Conservation (phyloP, 2,329 filamentous ascomycete species). For the Phyllosticta capitalensis region DNA sequence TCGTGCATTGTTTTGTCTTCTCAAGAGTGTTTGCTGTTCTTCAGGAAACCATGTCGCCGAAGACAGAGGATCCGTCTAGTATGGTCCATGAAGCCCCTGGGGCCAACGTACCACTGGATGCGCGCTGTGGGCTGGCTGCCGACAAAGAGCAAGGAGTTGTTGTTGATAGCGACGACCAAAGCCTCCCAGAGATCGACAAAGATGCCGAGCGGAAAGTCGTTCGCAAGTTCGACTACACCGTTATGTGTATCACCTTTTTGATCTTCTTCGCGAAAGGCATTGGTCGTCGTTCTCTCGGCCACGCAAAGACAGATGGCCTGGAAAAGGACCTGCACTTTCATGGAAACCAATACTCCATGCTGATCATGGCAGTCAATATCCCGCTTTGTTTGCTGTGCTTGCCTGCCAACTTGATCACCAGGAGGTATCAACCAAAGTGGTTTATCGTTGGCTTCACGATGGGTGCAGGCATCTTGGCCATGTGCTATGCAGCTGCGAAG, state of each 20-base stretch:
- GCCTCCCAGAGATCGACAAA: background rate
- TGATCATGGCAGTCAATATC: slow-evolving; percentile 27
- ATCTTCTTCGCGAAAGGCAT: slow-evolving; percentile 13
- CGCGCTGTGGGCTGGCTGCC: too few species aligned
- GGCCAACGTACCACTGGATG: too few species aligned
- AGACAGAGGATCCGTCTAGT: too few species aligned
- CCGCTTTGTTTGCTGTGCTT: slow-evolving; percentile 17
- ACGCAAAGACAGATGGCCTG: slow-evolving; percentile 23
- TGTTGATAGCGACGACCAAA: too few species aligned
- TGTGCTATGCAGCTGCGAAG: slow-evolving; percentile 2
- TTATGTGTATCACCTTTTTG: slow-evolving; percentile 8
- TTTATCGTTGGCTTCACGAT: slow-evolving; percentile 8
- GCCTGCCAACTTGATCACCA: slow-evolving; percentile 7
- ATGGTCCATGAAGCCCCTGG: too few species aligned
- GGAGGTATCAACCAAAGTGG: slow-evolving; percentile 5
- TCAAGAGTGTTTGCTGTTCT: too few species aligned
- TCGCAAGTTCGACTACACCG: slow-evolving; percentile 2
- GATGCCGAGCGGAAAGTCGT: slow-evolving; percentile 3
- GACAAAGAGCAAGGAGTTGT: too few species aligned
- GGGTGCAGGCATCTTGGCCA: slow-evolving; percentile 8
- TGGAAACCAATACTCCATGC: slow-evolving; percentile 22
- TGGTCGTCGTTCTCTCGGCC: slow-evolving; percentile 23
- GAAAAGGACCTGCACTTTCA: slow-evolving; percentile 21
- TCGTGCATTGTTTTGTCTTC: too few species aligned
- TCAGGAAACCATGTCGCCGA: too few species aligned